Evolutionary conservation across 805 yeast genomes (phyloP), one percentile per base, ranked within the genome.

Genomic region (Brettanomyces custersianus): DNA sequence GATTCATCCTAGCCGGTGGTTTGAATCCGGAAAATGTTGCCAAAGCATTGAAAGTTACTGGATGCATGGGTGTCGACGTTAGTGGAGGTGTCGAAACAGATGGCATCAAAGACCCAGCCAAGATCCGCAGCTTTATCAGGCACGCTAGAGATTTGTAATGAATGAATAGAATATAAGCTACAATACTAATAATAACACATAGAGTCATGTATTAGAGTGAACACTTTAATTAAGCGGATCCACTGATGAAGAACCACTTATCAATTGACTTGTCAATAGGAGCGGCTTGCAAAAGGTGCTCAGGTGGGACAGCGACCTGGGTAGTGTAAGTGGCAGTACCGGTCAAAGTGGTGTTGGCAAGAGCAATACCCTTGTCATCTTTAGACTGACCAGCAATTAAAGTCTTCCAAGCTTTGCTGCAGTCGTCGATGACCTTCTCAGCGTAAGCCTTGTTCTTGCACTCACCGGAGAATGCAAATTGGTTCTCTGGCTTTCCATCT

Each of bases 171-270:
- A 9, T 4, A n/a, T 10, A 12, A 25, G 33, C 20, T 30, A 19
- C 22, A 30, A 15, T 30, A 30, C n/a, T n/a, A n/a, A 25, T 13
- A 17, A 8, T n/a, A 11, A 12, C n/a, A 25, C 8, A 7, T 7
- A 25, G 6, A 25, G 15, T 7, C n/a, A 25, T 13, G 15, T 8
- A 25, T 25, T 12, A 25, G n/a, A 25, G 28, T 12, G n/a, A 17
- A 7, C 17, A 17, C 28, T 3, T 25, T 11, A 28, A 17, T 50
- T 46, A 66, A 52, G 69, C 68, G 46, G 75, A 68, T 66, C 90
- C 92, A 41, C 90, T 85, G 59, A 90, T 90, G 78, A 77, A 90
- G 76, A 92, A 90, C 98, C 98, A 90, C 70, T 90, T 90, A 75
- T 90, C 97, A 60, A 90, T 69, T 38, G 96, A 85, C 66, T 83